Base-by-base conservation (phyloP, 306 rosid genomes). In the Castanea sativa region DNA sequence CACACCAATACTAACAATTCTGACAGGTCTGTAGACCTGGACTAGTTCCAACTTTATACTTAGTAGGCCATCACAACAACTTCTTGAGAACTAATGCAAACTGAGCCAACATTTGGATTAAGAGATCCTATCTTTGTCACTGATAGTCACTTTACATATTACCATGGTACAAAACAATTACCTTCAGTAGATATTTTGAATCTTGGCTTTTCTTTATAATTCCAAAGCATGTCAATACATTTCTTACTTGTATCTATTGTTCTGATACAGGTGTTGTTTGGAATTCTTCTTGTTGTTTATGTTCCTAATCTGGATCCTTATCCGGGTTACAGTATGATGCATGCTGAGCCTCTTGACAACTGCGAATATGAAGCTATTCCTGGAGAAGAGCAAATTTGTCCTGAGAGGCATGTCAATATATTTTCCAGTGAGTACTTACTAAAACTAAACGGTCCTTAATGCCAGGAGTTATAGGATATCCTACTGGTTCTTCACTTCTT, bases 221-320 rank as follows among this genome's bases (percentile, higher is more conserved):
- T 58, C 25, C 41, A 21, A 23, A 60, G 23, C 81, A 30, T 68
- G 63, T 64, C 32, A 9, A 19, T 29, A 3, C 58, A 35, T 56
- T 69, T 61, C 53, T 81, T 60, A 58, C 63, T 56, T 76, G 19
- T 61, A 61, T 68, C 68, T 79, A 52, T 55, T 74, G 19, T 79
- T 83, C 59, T 82, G 78, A 64, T 85, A 80, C 20, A 94, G 98
- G 94, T 82, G 74, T 43, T 92, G 69, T 94, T 94, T 87, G 97
- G 93, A 53, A 80, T 78, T 82, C 90, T 88, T 69, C 90, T 90
- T 80, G 71, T 85, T 71, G 84, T 84, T 70, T 84, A 90, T 84
- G 77, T 94, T 80, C 98, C 98, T 4, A 83, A 87, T 70, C 81
- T 94, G 87, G 89, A 83, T 87, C 96, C 96, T 73, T 82, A 87